Percentiles rank a stretch among this genome's conserved stretches.
These are phyloP conservation scores for Mycena metata DNA, from an alignment of 768 basidiomycete genomes.

Conservation along the genomic window DNA sequence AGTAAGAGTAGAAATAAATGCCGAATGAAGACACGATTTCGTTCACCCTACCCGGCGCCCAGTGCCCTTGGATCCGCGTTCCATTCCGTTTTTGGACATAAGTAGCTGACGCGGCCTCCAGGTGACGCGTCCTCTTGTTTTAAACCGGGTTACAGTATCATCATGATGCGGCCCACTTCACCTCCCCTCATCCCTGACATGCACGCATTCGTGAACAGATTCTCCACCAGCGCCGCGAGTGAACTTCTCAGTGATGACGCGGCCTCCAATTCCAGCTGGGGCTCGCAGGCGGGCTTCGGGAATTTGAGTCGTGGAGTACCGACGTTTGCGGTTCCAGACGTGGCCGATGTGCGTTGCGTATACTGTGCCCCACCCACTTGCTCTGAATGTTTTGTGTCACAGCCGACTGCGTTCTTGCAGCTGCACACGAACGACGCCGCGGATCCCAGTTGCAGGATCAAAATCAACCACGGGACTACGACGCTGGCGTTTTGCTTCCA, in stretches of 20 bases:
- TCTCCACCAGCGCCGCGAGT: constrained; percentile 66
- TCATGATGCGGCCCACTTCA: too few relatives aligned
- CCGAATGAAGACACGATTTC: too few relatives aligned
- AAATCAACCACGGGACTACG: constrained; percentile 98
- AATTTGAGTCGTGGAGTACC: constrained; percentile 78
- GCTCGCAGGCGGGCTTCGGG: constrained; percentile 84
- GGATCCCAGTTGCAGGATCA: constrained; percentile 94
- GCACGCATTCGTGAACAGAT: constrained; percentile 79
- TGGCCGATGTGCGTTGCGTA: constrained; percentile 83
- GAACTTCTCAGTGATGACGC: constrained; percentile 72
- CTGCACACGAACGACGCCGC: constrained; percentile 96
- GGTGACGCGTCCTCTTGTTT: constrained; percentile 5
- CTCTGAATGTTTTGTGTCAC: constrained; percentile 15
- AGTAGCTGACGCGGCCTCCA: constrained; percentile 6
- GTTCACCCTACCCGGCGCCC: too few relatives aligned
- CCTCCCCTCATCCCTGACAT: constrained; percentile 51
- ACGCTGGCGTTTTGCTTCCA: constrained; percentile 96
- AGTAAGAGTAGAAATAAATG: too few relatives aligned
- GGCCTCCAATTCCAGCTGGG: constrained; percentile 81
- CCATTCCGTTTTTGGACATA: not conserved
- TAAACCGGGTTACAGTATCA: not conserved
- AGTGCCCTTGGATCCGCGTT: too few relatives aligned
- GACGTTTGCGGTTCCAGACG: constrained; percentile 76
- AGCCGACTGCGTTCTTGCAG: constrained; percentile 93
- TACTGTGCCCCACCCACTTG: not conserved